Evolutionary conservation across 140 eudicot species (phyloP), one percentile per base, ranked within the genome.

Genomic region (Bidens hawaiensis): DNA sequence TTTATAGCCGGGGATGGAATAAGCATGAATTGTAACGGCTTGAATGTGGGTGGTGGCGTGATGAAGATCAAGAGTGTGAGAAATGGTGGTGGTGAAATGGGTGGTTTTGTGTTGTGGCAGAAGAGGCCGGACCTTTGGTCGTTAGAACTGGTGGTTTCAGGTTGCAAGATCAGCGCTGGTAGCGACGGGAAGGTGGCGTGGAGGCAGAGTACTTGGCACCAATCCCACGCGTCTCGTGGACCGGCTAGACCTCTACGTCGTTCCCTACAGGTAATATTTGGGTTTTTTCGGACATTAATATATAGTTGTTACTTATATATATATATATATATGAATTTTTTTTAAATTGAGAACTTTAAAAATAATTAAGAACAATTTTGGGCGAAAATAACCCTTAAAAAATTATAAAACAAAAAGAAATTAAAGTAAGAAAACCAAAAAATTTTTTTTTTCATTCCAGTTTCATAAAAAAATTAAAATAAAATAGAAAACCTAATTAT

Each of bases 91-190:
- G 97, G 90, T 8, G 96, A 87, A 56, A 73, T 84, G 60, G 97
- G 97, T 28, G 97, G 97, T 16, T 90, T 90, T 66, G 97, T 90
- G 54, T 50, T 90, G 79, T 90, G 97, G 97, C 97, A 90, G 59
- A 87, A 87, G 42, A 70, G 88, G 81, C 96, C 96, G 6, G 94
- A 87, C 36, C 70, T 90, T 26, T 90, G 97, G 97, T 84, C 85
- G 18, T 74, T 90, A 64, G 97, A 90, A 62, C 61, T 90, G 70
- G 81, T 90, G 76, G 91, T 90, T 67, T 84, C 94, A 0, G 96
- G 88, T 30, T 82, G 74, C 52, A 90, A 90, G 81, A 82, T 90
- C 31, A 82, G 94, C 59, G 97, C 96, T 12, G 97, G 97, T 0
- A 84, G 97, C 42, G 96, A 90, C 57, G 97, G 97, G 8, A 90